phyloP scores from a whole-genome alignment of 768 basidiomycete genomes.

The Hysterangium stoloniferum region DNA sequence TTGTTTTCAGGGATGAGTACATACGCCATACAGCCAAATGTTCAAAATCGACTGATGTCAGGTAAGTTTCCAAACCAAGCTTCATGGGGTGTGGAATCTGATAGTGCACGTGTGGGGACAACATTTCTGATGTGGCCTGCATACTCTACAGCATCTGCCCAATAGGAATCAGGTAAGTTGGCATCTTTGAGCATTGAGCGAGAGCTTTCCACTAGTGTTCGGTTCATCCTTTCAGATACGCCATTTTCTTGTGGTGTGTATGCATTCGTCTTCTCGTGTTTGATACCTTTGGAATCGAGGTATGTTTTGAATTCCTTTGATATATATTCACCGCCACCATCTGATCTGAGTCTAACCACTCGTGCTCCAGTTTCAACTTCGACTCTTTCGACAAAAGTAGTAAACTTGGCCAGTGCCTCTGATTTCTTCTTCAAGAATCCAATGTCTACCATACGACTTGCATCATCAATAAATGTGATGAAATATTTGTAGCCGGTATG shows the following conservation, averaged over 20 bases:
- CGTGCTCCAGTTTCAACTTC: constrained; percentile 16
- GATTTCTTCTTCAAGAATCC: constrained; percentile 8
- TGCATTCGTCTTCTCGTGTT: neutral
- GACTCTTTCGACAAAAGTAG: constrained; percentile 11
- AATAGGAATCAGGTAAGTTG: neutral
- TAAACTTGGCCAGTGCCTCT: constrained; percentile 11
- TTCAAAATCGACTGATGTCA: constrained; percentile 11
- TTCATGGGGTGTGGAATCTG: constrained; percentile 20
- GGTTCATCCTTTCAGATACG: neutral
- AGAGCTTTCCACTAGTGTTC: neutral
- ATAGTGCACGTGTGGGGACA: constrained; percentile 15
- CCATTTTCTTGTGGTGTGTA: constrained; percentile 6
- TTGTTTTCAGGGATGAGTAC: constrained; percentile 11
- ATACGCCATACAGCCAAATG: constrained; percentile 17
- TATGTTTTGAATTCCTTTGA: constrained; percentile 12
- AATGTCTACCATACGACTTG: neutral
- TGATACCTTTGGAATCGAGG: neutral
- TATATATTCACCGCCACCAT: constrained; percentile 21
- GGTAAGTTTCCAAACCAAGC: constrained; percentile 16
- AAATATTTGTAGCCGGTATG: constrained; percentile 2
- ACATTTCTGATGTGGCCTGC: constrained; percentile 16
- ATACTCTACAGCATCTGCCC: constrained; percentile 16
- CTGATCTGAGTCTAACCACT: constrained; percentile 14
- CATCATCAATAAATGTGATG: neutral
- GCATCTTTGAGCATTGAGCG: neutral